Percentiles rank a stretch among this genome's conserved stretches.
Evolutionary conservation across 2,329 filamentous ascomycete genomes (phyloP).

Genomic region (Exophiala sideris): DNA sequence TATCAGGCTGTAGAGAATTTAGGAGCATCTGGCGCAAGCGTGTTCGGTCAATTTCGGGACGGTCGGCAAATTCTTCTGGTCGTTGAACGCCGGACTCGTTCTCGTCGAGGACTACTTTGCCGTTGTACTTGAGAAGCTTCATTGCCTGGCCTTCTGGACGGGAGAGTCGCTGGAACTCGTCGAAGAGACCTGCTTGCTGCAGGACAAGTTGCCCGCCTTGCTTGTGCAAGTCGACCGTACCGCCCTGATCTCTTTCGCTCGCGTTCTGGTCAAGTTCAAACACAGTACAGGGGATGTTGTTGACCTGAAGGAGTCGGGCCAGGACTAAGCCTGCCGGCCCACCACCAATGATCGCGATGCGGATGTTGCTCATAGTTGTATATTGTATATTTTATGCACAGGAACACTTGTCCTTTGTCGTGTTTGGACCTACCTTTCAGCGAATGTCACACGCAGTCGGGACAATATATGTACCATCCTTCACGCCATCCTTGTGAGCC

Average conservation of each 20-base stretch:
- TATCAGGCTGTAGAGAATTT: constrained; percentile 44
- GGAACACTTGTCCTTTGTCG: not conserved
- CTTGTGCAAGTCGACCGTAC: constrained; percentile 55
- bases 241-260: constrained; percentile 49
- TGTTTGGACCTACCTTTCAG: not conserved
- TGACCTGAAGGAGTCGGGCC: constrained; percentile 51
- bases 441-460: not conserved
- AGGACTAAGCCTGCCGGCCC: constrained; percentile 51
- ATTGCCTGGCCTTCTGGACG: constrained; percentile 53
- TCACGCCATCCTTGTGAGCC: no score
- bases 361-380: constrained; percentile 21
- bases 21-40: constrained; percentile 46
- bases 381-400: not conserved
- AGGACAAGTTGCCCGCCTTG: constrained; percentile 51
- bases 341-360: constrained; percentile 50
- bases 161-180: constrained; percentile 49
- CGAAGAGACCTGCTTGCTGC: constrained; percentile 49
- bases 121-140: constrained; percentile 45
- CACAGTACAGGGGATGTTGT: constrained; percentile 47
- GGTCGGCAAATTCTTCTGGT: constrained; percentile 29
- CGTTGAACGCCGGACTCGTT: constrained; percentile 23
- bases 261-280: constrained; percentile 46
- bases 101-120: constrained; percentile 32
- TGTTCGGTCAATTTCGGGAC: constrained; percentile 55
- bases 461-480: no score